Evolutionary conservation across 345 rosid species (phyloP).

Genomic region (Aethionema arabicum): DNA sequence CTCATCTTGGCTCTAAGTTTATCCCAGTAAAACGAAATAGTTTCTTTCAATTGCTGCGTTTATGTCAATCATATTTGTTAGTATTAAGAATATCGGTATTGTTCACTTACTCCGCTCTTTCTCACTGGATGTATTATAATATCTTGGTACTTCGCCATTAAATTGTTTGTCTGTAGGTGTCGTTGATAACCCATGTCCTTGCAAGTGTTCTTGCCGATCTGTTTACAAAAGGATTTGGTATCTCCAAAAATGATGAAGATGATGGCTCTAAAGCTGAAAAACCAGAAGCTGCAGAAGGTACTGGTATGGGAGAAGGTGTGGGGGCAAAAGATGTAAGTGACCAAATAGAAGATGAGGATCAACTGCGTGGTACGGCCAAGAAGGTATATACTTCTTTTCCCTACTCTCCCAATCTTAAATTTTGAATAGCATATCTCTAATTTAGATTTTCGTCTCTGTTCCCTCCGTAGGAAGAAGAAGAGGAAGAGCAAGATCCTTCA

Average conservation of each 20-base stretch:
- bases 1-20: slow-evolving; percentile 9
- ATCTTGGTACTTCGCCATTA: slow-evolving; percentile 15
- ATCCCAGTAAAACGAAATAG: slow-evolving; percentile 6
- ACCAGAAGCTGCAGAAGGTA: slow-evolving; percentile 67
- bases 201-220: slow-evolving; percentile 67
- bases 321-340: slow-evolving; percentile 86
- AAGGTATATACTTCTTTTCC: slow-evolving; percentile 46
- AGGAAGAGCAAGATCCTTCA: slow-evolving; percentile 59
- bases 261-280: slow-evolving; percentile 49
- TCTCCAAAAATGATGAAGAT: slow-evolving; percentile 54
- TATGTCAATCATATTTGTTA: slow-evolving; percentile 5
- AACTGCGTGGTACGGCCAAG: slow-evolving; percentile 62
- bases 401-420: slow-evolving; percentile 4
- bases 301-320: slow-evolving; percentile 91
- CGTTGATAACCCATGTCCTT: slow-evolving; percentile 69
- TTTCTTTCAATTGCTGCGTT: not conserved
- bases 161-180: slow-evolving; percentile 52
- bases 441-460: slow-evolving; percentile 9
- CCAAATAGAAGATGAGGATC: slow-evolving; percentile 89
- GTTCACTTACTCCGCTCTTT: slow-evolving; percentile 9
- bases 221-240: slow-evolving; percentile 77
- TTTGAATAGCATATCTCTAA: slow-evolving; percentile 15
- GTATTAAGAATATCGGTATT: slow-evolving; percentile 14
- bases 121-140: not conserved
- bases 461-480: slow-evolving; percentile 49